Evolutionary conservation across 2,329 filamentous ascomycete genomes (phyloP), one percentile per base, ranked within the genome.

Genomic region (Zalaria sp.): DNA sequence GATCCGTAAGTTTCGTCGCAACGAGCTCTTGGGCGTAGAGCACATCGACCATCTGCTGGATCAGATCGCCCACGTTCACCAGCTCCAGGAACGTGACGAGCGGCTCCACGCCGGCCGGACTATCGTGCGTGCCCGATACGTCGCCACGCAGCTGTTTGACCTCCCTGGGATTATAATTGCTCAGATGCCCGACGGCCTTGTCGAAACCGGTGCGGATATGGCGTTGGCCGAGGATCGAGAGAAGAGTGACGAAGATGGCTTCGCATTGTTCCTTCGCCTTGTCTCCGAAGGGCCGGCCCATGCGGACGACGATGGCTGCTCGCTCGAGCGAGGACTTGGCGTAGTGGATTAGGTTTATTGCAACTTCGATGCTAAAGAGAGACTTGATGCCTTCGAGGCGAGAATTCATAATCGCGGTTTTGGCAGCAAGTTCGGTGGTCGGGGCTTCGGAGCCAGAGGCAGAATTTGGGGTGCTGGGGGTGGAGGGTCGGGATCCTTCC

Each of bases 41-140:
- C 29, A 98, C 87, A 57, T 98, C 91, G 44, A 98, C 78, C 91
- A 98, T 98, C 60, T 98, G 91, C 45, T 93, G 86, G 52, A 98
- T 98, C 44, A 98, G 71, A 59, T 98, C 91, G 44, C 91, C 91
- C 1, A 98, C 89, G 57, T 98, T 98, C 59, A 98, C 91, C 27
- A 98, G 75, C 63, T 98, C 91, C 46, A 98, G 77, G 54, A 98
- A 98, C 0, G 85, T 95, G 37, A 95, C 87, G 3, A 98, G 72
- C 2, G 91, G 91, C 42, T 87, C 86, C 5, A 95, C 88, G 1
- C 83, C 84, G 7, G 57, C 49, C 68, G 48, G 79, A 18, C 42
- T 37, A 35, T 48, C 43, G 8, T 45, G 34, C 10, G 37, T 43
- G 4, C 41, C 35, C 5, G 34, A 34, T 11, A 11, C 37, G 25